Base-by-base conservation (phyloP, 2,329 filamentous ascomycete genomes). In the Colletotrichum agaves region DNA sequence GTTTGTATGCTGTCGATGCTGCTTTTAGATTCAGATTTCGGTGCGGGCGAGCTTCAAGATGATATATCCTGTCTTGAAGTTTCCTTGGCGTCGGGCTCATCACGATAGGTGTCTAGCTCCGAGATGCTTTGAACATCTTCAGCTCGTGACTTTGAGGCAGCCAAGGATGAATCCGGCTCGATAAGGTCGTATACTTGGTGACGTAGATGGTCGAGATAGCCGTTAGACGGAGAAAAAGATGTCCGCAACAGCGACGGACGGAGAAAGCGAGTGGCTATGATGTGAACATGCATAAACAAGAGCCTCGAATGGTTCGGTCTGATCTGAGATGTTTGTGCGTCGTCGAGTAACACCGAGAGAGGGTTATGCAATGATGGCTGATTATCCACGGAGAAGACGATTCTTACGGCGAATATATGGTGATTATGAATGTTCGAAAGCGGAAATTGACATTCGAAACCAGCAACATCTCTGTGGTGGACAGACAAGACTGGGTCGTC, bases 131-230 rank as follows among this genome's bases (percentile, higher is more conserved):
- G 21, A 19, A 59, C 7, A 31, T 33, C 19, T 50, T 31, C 17
- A 43, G 41, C 33, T 41, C 21, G 31, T 33, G 8, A 46, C 6
- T 39, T 31, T 5, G 47, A 60, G 53, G 53, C 35, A 35, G 46
- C 21, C 52, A 55, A 37, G 35, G 35, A 50, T 15, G 13, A 12
- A 13, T 44, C 19, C 12, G 12, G 35, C 52, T 21, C 39, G 50
- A 33, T 33, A 37, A 37, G 5, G 12, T 35, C 31, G 37, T 27
- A 37, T 61, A 49, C 44, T 13, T 19, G 39, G 60, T 67, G 63
- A 67, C 63, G 60, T 67, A 50, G 63, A 11, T 21, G 7, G 17
- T 31, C 15, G 39, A 67, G 37, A 67, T 67, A 67, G 64, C 64
- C 60, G 60, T 57, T 33, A 15, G 55, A 21, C 21, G 17, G 15